Evolutionary conservation across 305 asterid genomes (phyloP).

Genomic region (Coffea humblotiana): DNA sequence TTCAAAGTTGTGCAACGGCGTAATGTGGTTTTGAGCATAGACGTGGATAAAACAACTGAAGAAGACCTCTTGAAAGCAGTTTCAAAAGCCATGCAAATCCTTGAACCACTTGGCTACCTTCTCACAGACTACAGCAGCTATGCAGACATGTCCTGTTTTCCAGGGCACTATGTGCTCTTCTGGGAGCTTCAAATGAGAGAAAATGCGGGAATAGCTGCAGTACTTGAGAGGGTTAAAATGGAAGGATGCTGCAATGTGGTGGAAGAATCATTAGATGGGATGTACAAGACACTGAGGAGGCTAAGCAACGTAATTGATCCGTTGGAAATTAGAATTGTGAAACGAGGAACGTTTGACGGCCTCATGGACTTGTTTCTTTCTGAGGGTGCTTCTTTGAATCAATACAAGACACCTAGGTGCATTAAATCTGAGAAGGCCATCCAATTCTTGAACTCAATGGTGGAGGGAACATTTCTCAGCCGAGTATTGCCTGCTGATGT

Average conservation of each 20-base stretch:
- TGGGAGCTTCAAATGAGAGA: conserved; percentile 1
- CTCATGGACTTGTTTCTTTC: conserved; percentile 21
- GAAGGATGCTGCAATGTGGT: conserved; percentile 21
- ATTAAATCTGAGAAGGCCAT: conserved; percentile 17
- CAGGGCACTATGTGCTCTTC: conserved; percentile 27
- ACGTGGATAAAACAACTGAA: conserved; percentile 29
- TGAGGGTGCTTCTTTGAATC: conserved; percentile 19
- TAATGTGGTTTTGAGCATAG: conserved; percentile 25
- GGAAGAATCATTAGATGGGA: conserved; percentile 24
- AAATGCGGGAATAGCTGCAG: neutral
- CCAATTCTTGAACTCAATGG: conserved; percentile 19
- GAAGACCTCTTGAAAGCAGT: conserved; percentile 20
- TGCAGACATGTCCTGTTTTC: conserved; percentile 17
- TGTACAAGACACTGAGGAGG: conserved; percentile 16
- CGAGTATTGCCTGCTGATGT: too few species aligned
- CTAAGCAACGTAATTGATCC: conserved; percentile 13
- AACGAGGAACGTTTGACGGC: conserved; percentile 22
- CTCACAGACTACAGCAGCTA: conserved; percentile 24
- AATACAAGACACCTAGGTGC: conserved; percentile 27
- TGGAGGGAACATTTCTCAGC: conserved; percentile 16
- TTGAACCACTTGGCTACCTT: conserved; percentile 19
- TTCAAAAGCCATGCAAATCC: conserved; percentile 9
- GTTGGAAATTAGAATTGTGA: conserved; percentile 28
- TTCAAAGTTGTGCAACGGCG: conserved; percentile 23
- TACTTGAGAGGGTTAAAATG: neutral